phyloP scores from a whole-genome alignment of 192 early-diverging fungal species.

The Coemansia aciculifera region DNA sequence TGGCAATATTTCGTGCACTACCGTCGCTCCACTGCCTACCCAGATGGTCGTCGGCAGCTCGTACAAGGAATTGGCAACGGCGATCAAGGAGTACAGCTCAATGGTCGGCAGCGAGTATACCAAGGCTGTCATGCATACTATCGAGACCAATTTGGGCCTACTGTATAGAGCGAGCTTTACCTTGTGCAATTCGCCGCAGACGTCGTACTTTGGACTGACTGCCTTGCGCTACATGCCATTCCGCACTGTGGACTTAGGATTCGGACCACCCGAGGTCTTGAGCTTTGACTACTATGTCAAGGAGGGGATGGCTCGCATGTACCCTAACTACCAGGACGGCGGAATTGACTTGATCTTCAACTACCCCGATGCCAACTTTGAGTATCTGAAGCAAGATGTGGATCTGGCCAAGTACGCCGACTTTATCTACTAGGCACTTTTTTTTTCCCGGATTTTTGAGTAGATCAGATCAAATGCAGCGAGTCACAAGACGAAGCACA shows the following conservation, averaged over 20 bases:
- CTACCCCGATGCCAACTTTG: constrained; percentile 29
- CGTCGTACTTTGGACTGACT: constrained; percentile 37
- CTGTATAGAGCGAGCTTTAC: constrained; percentile 30
- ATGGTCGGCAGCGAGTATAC: constrained; percentile 30
- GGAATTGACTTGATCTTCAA: constrained; percentile 47
- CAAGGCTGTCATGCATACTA: constrained; percentile 25
- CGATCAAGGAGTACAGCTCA: constrained; percentile 30
- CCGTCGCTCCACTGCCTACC: constrained; percentile 23
- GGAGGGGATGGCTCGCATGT: constrained; percentile 40
- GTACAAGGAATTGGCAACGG: constrained; percentile 21
- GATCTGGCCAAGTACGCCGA: constrained; percentile 35
- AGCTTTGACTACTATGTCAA: constrained; percentile 30
- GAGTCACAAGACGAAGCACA: neutral
- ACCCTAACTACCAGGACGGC: constrained; percentile 41
- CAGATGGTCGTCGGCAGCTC: constrained; percentile 9
- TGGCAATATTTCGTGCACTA: constrained; percentile 36
- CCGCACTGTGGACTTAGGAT: constrained; percentile 45
- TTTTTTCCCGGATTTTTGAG: neutral
- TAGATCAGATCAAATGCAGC: neutral
- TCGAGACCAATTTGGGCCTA: constrained; percentile 38
- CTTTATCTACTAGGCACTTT: constrained; percentile 20
- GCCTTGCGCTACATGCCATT: constrained; percentile 42
- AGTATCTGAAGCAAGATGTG: constrained; percentile 11
- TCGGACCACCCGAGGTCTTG: constrained; percentile 28
- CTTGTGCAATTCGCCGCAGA: constrained; percentile 32